Evolutionary conservation across 2,329 filamentous ascomycete genomes (phyloP).

Genomic region (Ophiosphaerella korrae): DNA sequence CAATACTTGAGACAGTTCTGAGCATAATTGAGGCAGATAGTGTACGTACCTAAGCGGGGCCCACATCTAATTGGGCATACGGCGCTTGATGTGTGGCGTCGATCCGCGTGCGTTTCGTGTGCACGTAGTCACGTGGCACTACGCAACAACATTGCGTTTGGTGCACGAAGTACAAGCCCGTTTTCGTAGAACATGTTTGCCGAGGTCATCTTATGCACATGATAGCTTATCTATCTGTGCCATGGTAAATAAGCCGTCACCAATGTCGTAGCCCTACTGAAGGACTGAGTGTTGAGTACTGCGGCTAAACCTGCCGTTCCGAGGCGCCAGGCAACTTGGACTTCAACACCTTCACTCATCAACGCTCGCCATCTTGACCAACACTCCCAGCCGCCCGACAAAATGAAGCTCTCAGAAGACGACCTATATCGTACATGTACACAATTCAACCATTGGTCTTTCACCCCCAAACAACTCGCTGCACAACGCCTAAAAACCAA

Average conservation of each 20-base stretch:
- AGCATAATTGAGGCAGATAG: constrained; percentile 28
- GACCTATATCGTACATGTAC: constrained; percentile 87
- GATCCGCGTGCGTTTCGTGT: too few species aligned
- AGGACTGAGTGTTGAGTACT: background rate
- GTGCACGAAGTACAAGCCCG: too few species aligned
- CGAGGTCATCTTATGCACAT: too few species aligned
- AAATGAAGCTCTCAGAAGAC: constrained; percentile 75
- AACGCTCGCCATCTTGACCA: background rate
- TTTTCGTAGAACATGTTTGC: background rate
- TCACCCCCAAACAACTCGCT: constrained; percentile 73
- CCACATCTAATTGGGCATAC: constrained; percentile 3
- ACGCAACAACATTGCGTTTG: too few species aligned
- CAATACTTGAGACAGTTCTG: constrained; percentile 4
- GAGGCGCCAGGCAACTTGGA: constrained; percentile 1
- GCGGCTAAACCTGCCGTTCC: constrained; percentile 26
- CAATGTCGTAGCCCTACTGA: too few species aligned
- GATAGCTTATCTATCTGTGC: too few species aligned
- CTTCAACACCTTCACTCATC: constrained; percentile 8
- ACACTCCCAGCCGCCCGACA: constrained; percentile 9
- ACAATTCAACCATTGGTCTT: constrained; percentile 93
- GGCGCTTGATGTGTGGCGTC: background rate
- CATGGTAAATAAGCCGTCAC: too few species aligned
- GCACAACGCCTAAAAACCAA: constrained; percentile 80
- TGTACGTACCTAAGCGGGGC: background rate
- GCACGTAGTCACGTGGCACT: too few species aligned